Base-by-base conservation (phyloP, 2,329 filamentous ascomycete species). In the Arthrinium phaeospermum region DNA sequence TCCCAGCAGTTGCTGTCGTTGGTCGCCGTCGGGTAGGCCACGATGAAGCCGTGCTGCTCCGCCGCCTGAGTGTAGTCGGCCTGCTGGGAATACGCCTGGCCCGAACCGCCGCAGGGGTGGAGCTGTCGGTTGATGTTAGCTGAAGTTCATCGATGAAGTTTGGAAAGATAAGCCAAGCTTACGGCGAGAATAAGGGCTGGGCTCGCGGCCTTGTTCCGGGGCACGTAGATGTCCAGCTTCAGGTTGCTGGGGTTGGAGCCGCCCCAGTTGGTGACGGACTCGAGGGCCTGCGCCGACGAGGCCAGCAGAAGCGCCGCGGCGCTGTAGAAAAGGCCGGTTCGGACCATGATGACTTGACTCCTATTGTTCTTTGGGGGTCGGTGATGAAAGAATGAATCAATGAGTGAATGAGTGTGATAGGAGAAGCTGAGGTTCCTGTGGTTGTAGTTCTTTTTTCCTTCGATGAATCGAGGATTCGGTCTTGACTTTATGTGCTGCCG, bases 1-100 rank as follows among this genome's bases (percentile, higher is more conserved):
- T 89, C 86, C 86, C 86, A 88, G 78, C 86, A 88, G 71, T 76
- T 73, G 57, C 47, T 75, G 34, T 78, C 76, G 47, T 76, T 76
- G 27, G 49, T 73, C 4, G 75, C 74, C 24, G 71, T 67, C 7
- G 76, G 76, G 51, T 78, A 78, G 4, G 75, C 71, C 24, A 75
- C 75, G 57, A 78, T 75, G 51, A 77, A 77, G 6, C 76, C 76
- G 8, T 72, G 22, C 8, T 71, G 51, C 4, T 77, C 70, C 22
- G 76, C 76, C 24, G 5, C 72, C 12, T 10, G 57, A 46, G 74
- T 73, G 47, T 75, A 77, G 49, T 75, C 73, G 14, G 76, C 74
- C 67, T 69, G 49, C 30, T 71, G 53, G 61, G 75, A 72, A 67
- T 77, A 76, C 8, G 41, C 24, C 16, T 44, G 69, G 0, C 75